Percentiles rank a stretch among this genome's conserved stretches.
Conservation (phyloP, 2,329 filamentous ascomycete species). For the Calonectria pseudoreteaudii region DNA sequence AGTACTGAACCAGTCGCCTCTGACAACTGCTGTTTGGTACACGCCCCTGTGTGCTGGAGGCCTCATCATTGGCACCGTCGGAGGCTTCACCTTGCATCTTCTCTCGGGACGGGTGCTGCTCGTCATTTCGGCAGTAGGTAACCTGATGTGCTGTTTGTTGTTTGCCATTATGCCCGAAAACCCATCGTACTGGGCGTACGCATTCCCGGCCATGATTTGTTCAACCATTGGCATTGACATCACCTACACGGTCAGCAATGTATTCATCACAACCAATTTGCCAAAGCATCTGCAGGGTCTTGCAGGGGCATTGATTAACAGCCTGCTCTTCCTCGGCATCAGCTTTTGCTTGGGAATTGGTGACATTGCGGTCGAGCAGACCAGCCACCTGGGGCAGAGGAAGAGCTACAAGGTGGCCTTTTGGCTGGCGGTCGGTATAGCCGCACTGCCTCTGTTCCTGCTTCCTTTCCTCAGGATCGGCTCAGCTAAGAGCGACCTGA, state of each 20-base stretch:
- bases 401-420: constrained; percentile 43
- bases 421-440: constrained; percentile 41
- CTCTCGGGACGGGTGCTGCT: constrained; percentile 66
- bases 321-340: constrained; percentile 71
- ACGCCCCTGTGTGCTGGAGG: constrained; percentile 70
- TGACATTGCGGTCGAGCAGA: constrained; percentile 63
- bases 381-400: constrained; percentile 52
- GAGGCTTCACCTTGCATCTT: constrained; percentile 67
- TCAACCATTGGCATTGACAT: constrained; percentile 75
- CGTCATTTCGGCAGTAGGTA: constrained; percentile 63
- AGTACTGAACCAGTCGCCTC: constrained; percentile 62
- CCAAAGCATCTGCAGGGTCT: constrained; percentile 70
- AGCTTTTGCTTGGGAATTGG: constrained; percentile 73
- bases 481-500: constrained; percentile 43
- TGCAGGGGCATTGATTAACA: constrained; percentile 73
- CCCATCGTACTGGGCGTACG: constrained; percentile 71
- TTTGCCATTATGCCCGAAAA: constrained; percentile 67
- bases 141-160: constrained; percentile 62
- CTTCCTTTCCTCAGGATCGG: constrained; percentile 40
- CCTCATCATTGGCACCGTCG: constrained; percentile 64
- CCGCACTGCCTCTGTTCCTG: constrained; percentile 33
- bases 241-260: constrained; percentile 73
- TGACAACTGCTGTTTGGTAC: constrained; percentile 70
- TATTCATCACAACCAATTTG: constrained; percentile 75
- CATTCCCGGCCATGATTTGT: constrained; percentile 71